Evolutionary conservation across 2,329 filamentous ascomycete genomes (phyloP).

Genomic region (Nemania sp.): DNA sequence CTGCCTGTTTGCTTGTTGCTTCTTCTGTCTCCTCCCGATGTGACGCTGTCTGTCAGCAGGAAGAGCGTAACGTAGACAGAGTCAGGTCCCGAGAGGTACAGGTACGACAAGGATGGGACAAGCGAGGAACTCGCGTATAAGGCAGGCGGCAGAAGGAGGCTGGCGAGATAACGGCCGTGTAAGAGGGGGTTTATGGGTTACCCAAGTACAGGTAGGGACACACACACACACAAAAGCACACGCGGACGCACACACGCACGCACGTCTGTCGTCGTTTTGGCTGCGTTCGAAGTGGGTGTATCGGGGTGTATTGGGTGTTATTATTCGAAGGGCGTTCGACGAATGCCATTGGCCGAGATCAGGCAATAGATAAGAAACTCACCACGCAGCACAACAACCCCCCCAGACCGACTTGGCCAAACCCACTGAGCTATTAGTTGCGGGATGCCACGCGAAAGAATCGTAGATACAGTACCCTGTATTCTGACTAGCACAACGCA

Average conservation of each 20-base stretch:
- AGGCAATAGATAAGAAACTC: constrained; percentile 29
- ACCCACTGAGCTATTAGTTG: constrained; percentile 3
- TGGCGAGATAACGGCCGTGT: no score
- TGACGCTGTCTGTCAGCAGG: constrained; percentile 20
- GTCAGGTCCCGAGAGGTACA: neutral
- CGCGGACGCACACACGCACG: no score
- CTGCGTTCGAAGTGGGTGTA: no score
- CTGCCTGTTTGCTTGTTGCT: neutral
- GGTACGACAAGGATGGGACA: neutral
- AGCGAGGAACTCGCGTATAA: no score
- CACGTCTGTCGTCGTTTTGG: no score
- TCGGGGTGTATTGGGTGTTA: neutral
- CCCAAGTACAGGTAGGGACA: neutral
- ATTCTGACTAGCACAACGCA: neutral
- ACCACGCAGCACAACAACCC: constrained; percentile 2
- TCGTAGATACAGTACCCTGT: neutral
- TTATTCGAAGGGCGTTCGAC: constrained; percentile 4
- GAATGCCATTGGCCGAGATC: constrained; percentile 21
- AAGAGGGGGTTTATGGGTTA: neutral
- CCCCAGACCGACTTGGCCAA: neutral
- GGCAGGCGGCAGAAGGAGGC: no score
- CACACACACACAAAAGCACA: no score
- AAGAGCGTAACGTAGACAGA: constrained; percentile 2
- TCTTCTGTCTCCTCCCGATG: constrained; percentile 19
- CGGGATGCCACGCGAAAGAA: neutral